Evolutionary conservation across 2,329 filamentous ascomycete genomes (phyloP).

Genomic region (Botrytis squamosa): DNA sequence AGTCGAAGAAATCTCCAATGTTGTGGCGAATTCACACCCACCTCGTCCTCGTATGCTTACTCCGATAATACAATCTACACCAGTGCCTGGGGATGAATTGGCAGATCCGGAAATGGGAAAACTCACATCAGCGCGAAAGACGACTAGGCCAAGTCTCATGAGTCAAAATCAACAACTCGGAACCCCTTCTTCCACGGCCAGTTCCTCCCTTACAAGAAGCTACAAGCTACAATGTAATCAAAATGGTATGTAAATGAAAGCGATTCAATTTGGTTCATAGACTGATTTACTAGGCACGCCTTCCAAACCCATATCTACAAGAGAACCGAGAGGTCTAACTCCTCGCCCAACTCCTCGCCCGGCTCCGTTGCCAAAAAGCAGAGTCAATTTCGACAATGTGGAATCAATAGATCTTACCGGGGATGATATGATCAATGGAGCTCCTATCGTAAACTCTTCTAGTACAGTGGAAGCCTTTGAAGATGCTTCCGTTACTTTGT

Average conservation of each 20-base stretch:
- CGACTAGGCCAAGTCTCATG: conserved; percentile 32
- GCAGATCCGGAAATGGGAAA: conserved; percentile 36
- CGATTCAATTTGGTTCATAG: neutral
- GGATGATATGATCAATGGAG: conserved; percentile 25
- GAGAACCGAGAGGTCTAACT: conserved; percentile 16
- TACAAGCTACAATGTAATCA: conserved; percentile 31
- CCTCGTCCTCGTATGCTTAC: conserved; percentile 28
- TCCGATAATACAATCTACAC: conserved; percentile 24
- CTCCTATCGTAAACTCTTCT: conserved; percentile 25
- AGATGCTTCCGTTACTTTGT: conserved; percentile 27
- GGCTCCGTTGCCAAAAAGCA: conserved; percentile 37
- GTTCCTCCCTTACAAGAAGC: conserved; percentile 29
- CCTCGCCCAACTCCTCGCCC: conserved; percentile 37
- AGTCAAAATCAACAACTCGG: conserved; percentile 36
- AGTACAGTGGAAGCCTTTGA: conserved; percentile 33
- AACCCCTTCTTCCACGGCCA: conserved; percentile 37
- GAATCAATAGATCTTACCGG: conserved; percentile 39
- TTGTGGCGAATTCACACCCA: conserved; percentile 29
- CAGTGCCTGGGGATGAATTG: conserved; percentile 19
- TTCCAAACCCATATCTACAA: conserved; percentile 23
- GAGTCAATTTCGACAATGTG: conserved; percentile 27
- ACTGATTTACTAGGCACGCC: conserved; percentile 31
- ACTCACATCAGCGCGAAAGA: conserved; percentile 33
- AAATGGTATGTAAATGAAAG: conserved; percentile 26
- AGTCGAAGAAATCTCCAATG: conserved; percentile 29